These are phyloP conservation scores for Emergomyces pasteurianus DNA, from an alignment of 2,329 filamentous ascomycete species.

Conservation along the genomic window DNA sequence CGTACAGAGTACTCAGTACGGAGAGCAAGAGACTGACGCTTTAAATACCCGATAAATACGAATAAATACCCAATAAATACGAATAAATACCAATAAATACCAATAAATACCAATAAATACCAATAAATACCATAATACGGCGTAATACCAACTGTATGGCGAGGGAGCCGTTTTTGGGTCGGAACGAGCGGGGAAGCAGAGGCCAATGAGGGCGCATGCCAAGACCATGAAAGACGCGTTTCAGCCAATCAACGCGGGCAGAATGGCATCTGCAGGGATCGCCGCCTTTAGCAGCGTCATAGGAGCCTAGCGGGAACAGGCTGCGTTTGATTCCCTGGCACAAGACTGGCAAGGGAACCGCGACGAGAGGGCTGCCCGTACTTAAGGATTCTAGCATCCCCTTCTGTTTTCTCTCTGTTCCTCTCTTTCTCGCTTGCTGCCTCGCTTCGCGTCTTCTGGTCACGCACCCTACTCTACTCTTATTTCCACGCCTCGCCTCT, in stretches of 20 bases:
- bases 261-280: constrained; percentile 23
- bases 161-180: constrained; percentile 9
- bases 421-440: constrained; percentile 16
- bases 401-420: constrained; percentile 27
- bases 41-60: neutral
- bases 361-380: constrained; percentile 24
- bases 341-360: constrained; percentile 11
- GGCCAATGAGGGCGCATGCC: neutral
- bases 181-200: neutral
- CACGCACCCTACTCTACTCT: constrained; percentile 12
- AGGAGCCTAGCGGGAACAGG: constrained; percentile 26
- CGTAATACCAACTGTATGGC: too few relatives aligned
- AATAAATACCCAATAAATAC: too few relatives aligned
- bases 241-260: constrained; percentile 20
- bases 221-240: constrained; percentile 16
- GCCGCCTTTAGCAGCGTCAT: constrained; percentile 23
- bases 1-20: too few relatives aligned
- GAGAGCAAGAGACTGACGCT: too few relatives aligned
- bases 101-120: neutral
- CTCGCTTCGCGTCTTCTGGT: constrained; percentile 10
- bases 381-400: constrained; percentile 33
- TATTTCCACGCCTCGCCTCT: neutral
- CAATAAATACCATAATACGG: neutral
- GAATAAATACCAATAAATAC: too few relatives aligned
- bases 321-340: constrained; percentile 17